phyloP scores from a whole-genome alignment of 768 basidiomycete genomes.

The Lactarius psammicola region DNA sequence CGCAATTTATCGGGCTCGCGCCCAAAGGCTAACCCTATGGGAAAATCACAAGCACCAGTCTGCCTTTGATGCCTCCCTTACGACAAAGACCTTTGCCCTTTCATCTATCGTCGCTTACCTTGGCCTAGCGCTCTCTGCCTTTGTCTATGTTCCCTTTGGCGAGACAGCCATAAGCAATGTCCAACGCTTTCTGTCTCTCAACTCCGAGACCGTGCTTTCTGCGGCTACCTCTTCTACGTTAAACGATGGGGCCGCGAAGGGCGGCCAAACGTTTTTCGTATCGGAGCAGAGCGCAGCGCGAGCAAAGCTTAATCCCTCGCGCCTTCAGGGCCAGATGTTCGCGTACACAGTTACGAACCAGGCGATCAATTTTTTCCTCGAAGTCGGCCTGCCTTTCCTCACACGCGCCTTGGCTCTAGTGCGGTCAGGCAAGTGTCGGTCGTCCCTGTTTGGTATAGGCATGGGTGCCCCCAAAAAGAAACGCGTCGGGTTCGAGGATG shows the following conservation, averaged over 20 bases:
- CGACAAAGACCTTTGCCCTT: conserved; percentile 87
- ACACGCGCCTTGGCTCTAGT: conserved; percentile 56
- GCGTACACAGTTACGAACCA: conserved; percentile 91
- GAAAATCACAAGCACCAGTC: conserved; percentile 89
- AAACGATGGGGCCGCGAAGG: conserved; percentile 31
- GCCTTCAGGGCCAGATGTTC: conserved; percentile 90
- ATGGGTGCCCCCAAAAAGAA: conserved; percentile 49
- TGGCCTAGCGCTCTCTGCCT: conserved; percentile 89
- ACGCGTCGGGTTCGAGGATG: conserved; percentile 70
- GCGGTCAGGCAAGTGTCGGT: conserved; percentile 37
- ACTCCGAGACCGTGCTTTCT: conserved; percentile 21
- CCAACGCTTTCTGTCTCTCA: conserved; percentile 33
- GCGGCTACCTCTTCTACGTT: conserved; percentile 26
- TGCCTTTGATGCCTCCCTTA: conserved; percentile 73
- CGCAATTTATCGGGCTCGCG: conserved; percentile 65
- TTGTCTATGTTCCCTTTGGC: conserved; percentile 93
- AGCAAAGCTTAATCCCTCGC: conserved; percentile 59
- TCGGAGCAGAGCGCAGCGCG: conserved; percentile 38
- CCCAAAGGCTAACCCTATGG: conserved; percentile 73
- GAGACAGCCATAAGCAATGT: conserved; percentile 71
- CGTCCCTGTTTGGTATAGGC: conserved; percentile 22
- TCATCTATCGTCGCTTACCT: conserved; percentile 89
- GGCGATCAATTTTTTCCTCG: conserved; percentile 69
- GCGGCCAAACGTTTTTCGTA: conserved; percentile 9
- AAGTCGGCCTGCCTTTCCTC: conserved; percentile 80